phyloP scores from a whole-genome alignment of 148 eudicot species.

The Silene latifolia region DNA sequence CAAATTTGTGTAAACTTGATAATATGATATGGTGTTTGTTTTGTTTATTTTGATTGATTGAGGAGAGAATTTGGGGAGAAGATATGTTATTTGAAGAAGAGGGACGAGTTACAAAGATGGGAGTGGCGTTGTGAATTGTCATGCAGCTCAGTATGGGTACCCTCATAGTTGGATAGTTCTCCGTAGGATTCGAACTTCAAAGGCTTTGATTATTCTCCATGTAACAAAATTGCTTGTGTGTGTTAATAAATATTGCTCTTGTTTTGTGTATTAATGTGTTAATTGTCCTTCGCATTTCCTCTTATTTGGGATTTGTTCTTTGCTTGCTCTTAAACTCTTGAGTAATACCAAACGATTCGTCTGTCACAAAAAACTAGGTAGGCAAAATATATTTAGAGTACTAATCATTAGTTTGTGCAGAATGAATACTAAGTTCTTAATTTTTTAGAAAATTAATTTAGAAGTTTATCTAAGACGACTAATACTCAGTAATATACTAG shows the following conservation, averaged over 20 bases:
- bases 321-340: too few species aligned
- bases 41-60: not conserved
- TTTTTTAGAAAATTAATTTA: too few species aligned
- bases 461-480: too few species aligned
- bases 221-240: not conserved
- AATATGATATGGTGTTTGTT: not conserved
- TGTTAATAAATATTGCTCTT: not conserved
- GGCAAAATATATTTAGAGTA: too few species aligned
- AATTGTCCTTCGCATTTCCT: not conserved
- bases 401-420: too few species aligned
- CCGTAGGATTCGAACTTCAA: not conserved
- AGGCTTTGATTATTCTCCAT: not conserved
- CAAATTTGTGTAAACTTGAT: not conserved
- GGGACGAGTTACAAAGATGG: not conserved
- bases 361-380: too few species aligned
- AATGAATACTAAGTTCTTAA: too few species aligned
- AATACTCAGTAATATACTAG: too few species aligned
- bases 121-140: not conserved
- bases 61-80: not conserved
- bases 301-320: not conserved
- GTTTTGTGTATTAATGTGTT: not conserved
- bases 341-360: too few species aligned
- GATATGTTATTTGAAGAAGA: not conserved
- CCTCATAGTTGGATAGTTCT: not conserved
- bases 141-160: not conserved